These are phyloP conservation scores for Hortiboletus flavorubellus DNA, from an alignment of 768 basidiomycete genomes.

Conservation along the genomic window DNA sequence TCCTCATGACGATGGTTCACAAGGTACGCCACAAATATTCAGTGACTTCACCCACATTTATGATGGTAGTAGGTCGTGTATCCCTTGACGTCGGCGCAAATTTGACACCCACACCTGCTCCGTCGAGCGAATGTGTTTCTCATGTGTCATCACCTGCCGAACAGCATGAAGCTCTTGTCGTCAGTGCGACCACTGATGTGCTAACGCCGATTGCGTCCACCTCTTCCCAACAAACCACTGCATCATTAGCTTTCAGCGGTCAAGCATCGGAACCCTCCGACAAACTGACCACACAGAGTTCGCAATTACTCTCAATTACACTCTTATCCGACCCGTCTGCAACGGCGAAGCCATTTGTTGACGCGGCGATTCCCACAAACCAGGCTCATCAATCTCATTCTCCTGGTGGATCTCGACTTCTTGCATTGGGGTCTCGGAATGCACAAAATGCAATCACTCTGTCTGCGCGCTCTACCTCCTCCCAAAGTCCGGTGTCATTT, in stretches of 20 bases:
- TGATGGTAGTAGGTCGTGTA: constrained; percentile 7
- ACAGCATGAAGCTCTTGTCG: constrained; percentile 4
- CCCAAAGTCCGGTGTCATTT: constrained; percentile 24
- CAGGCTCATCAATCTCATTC: constrained; percentile 36
- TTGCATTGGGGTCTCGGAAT: constrained; percentile 35
- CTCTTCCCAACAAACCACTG: constrained; percentile 11
- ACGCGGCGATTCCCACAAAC: constrained; percentile 41
- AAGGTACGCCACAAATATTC: constrained; percentile 18
- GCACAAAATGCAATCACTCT: constrained; percentile 17
- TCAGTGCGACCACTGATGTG: constrained; percentile 1
- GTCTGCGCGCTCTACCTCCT: constrained; percentile 17
- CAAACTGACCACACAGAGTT: constrained; percentile 25
- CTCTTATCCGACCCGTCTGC: constrained; percentile 20
- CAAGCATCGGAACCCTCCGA: constrained; percentile 22
- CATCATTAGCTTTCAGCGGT: neutral
- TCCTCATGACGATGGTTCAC: constrained; percentile 8
- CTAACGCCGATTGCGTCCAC: constrained; percentile 9
- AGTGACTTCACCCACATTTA: constrained; percentile 10
- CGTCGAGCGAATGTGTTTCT: constrained; percentile 9
- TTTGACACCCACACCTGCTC: neutral
- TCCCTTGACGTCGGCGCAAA: constrained; percentile 8
- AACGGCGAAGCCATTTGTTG: constrained; percentile 26
- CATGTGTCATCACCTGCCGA: constrained; percentile 17
- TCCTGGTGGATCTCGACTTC: constrained; percentile 41
- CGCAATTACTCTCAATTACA: constrained; percentile 38